phyloP scores from a whole-genome alignment of 75 land plant genomes.

The Sequoiadendron giganteum region DNA sequence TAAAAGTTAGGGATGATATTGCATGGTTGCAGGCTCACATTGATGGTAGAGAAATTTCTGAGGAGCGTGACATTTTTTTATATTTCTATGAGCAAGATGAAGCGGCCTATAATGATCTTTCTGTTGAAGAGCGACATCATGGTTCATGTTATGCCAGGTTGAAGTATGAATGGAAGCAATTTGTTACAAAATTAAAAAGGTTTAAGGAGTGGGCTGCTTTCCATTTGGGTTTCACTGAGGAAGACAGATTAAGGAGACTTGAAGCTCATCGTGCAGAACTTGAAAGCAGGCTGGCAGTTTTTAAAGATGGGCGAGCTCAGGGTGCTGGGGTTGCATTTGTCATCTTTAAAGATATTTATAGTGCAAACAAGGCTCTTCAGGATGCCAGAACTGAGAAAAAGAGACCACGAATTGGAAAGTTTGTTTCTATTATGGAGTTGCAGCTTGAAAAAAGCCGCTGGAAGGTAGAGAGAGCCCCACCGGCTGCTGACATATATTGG shows the following conservation, averaged over 20 bases:
- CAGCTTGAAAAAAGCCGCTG: slow-evolving; percentile 64
- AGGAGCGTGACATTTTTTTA: slow-evolving; percentile 24
- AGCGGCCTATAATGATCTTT: slow-evolving; percentile 7
- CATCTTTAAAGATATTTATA: slow-evolving; percentile 75
- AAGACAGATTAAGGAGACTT: slow-evolving; percentile 53
- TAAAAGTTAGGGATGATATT: slow-evolving; percentile 57
- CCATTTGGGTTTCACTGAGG: slow-evolving; percentile 54
- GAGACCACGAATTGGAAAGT: slow-evolving; percentile 50
- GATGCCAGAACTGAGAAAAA: slow-evolving; percentile 58
- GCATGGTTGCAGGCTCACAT: slow-evolving; percentile 55
- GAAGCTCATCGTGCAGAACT: slow-evolving; percentile 43
- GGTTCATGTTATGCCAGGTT: background rate
- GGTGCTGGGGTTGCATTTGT: slow-evolving; percentile 94
- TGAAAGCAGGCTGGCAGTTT: slow-evolving; percentile 47
- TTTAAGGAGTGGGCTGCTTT: slow-evolving; percentile 22
- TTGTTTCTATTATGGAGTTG: slow-evolving; percentile 64
- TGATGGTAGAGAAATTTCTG: slow-evolving; percentile 23
- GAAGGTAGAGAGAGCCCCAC: slow-evolving; percentile 88
- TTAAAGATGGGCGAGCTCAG: slow-evolving; percentile 63
- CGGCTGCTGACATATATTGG: slow-evolving; percentile 92
- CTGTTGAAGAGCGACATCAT: slow-evolving; percentile 7
- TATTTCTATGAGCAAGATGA: slow-evolving; percentile 12
- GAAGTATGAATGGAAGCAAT: slow-evolving; percentile 9
- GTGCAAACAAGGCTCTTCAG: slow-evolving; percentile 75
- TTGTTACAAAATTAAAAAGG: slow-evolving; percentile 16